Percentiles rank a stretch among this genome's conserved stretches.
phyloP scores from a whole-genome alignment of 768 basidiomycete genomes.

The Mycena rebaudengoi region DNA sequence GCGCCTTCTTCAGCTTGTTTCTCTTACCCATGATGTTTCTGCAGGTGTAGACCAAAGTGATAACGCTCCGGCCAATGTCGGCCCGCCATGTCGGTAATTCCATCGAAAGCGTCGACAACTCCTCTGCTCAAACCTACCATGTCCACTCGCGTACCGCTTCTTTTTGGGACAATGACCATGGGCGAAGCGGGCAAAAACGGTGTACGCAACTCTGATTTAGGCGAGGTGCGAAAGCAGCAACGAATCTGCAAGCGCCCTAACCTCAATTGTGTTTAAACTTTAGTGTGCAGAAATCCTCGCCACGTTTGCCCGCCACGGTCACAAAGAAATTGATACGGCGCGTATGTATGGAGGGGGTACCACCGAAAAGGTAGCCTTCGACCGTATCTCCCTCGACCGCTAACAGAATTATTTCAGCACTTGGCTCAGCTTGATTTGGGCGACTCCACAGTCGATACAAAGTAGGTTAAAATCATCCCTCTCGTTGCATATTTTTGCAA shows the following conservation, averaged over 20 bases:
- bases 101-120: background rate
- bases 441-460: conserved; percentile 56
- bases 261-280: conserved; percentile 13
- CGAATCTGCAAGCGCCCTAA: background rate
- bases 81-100: background rate
- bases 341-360: conserved; percentile 57
- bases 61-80: background rate
- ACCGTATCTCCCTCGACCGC: background rate
- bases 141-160: conserved; percentile 46
- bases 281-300: conserved; percentile 56
- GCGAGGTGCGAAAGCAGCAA: background rate
- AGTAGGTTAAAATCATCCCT: conserved; percentile 43
- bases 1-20: conserved; percentile 61
- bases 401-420: conserved; percentile 32
- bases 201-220: conserved; percentile 14
- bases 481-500: background rate
- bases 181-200: background rate
- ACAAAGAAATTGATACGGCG: conserved; percentile 58
- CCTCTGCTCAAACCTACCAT: background rate
- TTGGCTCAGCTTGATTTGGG: conserved; percentile 51
- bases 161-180: conserved; percentile 40
- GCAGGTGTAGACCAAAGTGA: conserved; percentile 8
- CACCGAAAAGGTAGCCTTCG: conserved; percentile 50
- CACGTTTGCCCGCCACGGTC: conserved; percentile 49
- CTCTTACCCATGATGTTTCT: conserved; percentile 58